Evolutionary conservation across 257 asterid genomes (phyloP), one percentile per base, ranked within the genome.

Genomic region (Gentiana straminea): DNA sequence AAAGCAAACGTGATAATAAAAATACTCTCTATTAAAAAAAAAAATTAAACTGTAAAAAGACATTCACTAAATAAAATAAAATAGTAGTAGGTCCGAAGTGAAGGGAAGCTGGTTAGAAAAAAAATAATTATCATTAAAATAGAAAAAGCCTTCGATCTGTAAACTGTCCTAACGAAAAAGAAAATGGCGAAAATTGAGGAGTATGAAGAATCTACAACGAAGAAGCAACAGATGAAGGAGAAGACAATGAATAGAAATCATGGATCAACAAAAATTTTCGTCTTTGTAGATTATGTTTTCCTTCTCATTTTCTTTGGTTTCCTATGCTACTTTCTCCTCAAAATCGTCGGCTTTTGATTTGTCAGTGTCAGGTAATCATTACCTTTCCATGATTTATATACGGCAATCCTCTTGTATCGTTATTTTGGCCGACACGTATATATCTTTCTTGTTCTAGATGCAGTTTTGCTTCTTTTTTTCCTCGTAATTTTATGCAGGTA

Each of bases 221-320:
- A 72, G 55, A 76, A 66, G 48, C 74, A 72, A 55, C 77, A 59
- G 55, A 49, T 61, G 8, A 81, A 70, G 66, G 75, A 66, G 66
- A 12, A 69, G 10, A 49, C 70, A 39, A 52, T 13, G 15, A 79
- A 67, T 73, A 80, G 60, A 53, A 70, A 57, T 4, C 79, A 70
- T 49, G 76, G 79, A 52, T 74, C 79, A 11, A 63, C 76, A 33
- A 48, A 46, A 3, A 51, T 74, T 54, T 74, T 70, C 10, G 68
- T 70, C 24, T 66, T 63, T 6, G n/a, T 74, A 7, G 79, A 74
- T 63, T 70, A 66, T 73, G 69, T 85, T 68, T 82, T 82, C 76
- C 65, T 85, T 69, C 64, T 52, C 67, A 74, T 78, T n/a, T 85
- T 85, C 83, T 76, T 82, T 70, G 65, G 77, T 51, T 82, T 85